These are phyloP conservation scores for Mycena maculata DNA, from an alignment of 768 basidiomycete genomes.

Conservation along the genomic window DNA sequence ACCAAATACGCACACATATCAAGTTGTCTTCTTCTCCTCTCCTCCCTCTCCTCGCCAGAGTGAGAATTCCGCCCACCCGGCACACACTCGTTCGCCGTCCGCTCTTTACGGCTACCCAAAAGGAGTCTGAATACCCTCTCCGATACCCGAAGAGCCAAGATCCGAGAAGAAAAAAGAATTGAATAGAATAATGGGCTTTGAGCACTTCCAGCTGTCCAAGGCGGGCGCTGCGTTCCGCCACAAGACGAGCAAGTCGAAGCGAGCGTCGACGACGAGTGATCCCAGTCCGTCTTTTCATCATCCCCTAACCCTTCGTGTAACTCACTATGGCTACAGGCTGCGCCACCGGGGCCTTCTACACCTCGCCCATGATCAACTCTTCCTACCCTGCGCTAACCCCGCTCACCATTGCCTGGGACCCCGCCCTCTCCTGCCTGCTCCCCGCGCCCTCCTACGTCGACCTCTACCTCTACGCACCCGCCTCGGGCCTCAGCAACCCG, in stretches of 20 bases:
- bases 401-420: slow-evolving; percentile 73
- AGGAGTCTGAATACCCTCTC: no score
- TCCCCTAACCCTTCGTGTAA: no score
- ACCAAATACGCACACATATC: no score
- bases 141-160: no score
- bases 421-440: slow-evolving; percentile 59
- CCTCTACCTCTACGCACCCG: slow-evolving; percentile 74
- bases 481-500: slow-evolving; percentile 46
- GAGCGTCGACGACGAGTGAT: background rate
- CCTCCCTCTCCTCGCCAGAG: no score
- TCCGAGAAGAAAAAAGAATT: background rate
- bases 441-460: slow-evolving; percentile 59
- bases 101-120: no score
- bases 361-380: slow-evolving; percentile 60
- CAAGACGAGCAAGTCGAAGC: background rate
- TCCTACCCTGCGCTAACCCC: slow-evolving; percentile 59
- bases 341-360: slow-evolving; percentile 71
- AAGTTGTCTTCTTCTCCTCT: no score
- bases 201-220: slow-evolving; percentile 10
- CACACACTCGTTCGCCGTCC: no score
- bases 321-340: slow-evolving; percentile 52
- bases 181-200: slow-evolving; percentile 18
- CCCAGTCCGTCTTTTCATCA: background rate
- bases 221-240: slow-evolving; percentile 20
- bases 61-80: no score